phyloP scores from a whole-genome alignment of 495 filamentous ascomycete genomes.

The Daldinia decipiens region DNA sequence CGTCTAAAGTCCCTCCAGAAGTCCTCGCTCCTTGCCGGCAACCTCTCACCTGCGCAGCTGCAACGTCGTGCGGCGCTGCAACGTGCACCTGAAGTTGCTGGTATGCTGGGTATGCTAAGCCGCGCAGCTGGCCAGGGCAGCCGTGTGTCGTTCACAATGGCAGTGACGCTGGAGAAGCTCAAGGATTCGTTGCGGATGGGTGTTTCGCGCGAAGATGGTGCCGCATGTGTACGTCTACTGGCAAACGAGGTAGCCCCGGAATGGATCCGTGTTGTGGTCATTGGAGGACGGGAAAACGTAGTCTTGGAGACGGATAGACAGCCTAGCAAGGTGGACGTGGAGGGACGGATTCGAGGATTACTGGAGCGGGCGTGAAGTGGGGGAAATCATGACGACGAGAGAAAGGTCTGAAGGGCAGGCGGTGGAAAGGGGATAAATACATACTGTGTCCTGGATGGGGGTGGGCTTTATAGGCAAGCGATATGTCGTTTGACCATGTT shows the following conservation, averaged over 20 bases:
- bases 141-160: constrained; percentile 68
- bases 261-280: constrained; percentile 67
- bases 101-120: constrained; percentile 67
- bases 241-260: constrained; percentile 68
- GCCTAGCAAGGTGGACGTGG: constrained; percentile 52
- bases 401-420: neutral
- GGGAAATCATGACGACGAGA: neutral
- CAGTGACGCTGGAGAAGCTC: constrained; percentile 65
- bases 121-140: constrained; percentile 49
- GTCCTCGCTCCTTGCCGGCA: constrained; percentile 48
- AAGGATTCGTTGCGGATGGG: constrained; percentile 70
- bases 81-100: constrained; percentile 68
- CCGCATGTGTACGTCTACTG: constrained; percentile 64
- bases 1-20: constrained; percentile 65
- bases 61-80: constrained; percentile 67
- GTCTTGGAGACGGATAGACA: constrained; percentile 61
- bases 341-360: constrained; percentile 9
- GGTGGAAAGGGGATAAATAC: neutral
- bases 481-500: constrained; percentile 7
- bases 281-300: constrained; percentile 66
- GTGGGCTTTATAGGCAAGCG: neutral
- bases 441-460: neutral
- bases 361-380: neutral
- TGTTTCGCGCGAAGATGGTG: constrained; percentile 68
- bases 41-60: constrained; percentile 59